phyloP scores from a whole-genome alignment of 1,284 basidiomycete genomes.

The Mycosarcoma maydis region DNA sequence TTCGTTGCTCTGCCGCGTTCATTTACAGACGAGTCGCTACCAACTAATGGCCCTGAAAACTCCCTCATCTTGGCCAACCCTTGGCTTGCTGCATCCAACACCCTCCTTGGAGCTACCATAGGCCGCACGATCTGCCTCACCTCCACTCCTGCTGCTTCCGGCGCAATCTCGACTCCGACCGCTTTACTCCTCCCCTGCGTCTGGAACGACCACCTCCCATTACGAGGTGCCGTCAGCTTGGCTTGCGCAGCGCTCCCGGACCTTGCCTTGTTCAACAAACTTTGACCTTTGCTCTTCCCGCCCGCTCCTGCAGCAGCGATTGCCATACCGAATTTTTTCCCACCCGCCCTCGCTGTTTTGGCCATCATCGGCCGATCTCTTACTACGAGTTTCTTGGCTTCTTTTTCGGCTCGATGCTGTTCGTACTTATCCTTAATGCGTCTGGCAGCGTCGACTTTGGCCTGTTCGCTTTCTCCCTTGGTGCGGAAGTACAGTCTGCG shows the following conservation, averaged over 20 bases:
- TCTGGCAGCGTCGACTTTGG: slow-evolving; percentile 46
- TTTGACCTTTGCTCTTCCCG: slow-evolving; percentile 42
- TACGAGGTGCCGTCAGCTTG: slow-evolving; percentile 26
- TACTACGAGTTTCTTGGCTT: slow-evolving; percentile 52
- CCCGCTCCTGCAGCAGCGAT: background rate
- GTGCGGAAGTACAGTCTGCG: slow-evolving; percentile 47
- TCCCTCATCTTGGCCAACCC: slow-evolving; percentile 20
- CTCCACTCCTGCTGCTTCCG: slow-evolving; percentile 13
- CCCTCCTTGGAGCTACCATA: slow-evolving; percentile 40
- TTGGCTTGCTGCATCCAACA: slow-evolving; percentile 23
- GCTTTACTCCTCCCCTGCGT: slow-evolving; percentile 28
- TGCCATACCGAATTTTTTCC: slow-evolving; percentile 7
- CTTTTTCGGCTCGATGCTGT: slow-evolving; percentile 54
- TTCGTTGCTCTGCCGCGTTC: background rate
- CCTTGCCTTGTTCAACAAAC: slow-evolving; percentile 41
- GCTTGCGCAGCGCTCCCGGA: slow-evolving; percentile 33
- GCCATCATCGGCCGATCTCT: slow-evolving; percentile 38
- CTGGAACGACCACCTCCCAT: slow-evolving; percentile 2
- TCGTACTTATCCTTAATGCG: slow-evolving; percentile 58
- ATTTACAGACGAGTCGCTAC: background rate
- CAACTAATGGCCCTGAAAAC: slow-evolving; percentile 10
- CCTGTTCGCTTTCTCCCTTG: slow-evolving; percentile 49
- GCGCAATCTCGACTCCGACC: slow-evolving; percentile 25
- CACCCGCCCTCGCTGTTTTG: slow-evolving; percentile 12
- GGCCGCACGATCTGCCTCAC: slow-evolving; percentile 13